Conservation (phyloP, 2,329 filamentous ascomycete genomes). For the Paraconiothyrium sp. region DNA sequence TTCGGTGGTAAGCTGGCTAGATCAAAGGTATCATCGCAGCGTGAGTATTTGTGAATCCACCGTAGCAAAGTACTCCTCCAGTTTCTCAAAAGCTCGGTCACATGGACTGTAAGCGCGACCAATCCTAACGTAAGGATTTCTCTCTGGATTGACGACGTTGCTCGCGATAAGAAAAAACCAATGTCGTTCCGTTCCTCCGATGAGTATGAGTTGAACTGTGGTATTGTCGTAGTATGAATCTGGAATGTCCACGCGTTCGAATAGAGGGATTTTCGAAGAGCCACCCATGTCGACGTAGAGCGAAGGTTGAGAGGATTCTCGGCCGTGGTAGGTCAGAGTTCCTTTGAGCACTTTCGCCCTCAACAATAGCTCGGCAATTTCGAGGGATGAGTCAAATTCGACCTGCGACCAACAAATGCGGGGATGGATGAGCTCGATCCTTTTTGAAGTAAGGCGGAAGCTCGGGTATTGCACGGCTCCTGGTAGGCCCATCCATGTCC, state of each 20-base stretch:
- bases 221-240: conserved; percentile 15
- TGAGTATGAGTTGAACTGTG: conserved; percentile 8
- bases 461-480: conserved; percentile 15
- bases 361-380: conserved; percentile 11
- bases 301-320: conserved; percentile 10
- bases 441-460: conserved; percentile 9
- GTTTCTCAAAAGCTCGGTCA: conserved; percentile 8
- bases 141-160: conserved; percentile 12
- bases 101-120: conserved; percentile 13
- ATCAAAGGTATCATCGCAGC: conserved; percentile 12
- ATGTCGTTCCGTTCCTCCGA: conserved; percentile 11
- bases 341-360: conserved; percentile 12
- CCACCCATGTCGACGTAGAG: conserved; percentile 7
- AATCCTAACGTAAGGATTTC: conserved; percentile 15
- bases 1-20: neutral
- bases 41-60: conserved; percentile 3
- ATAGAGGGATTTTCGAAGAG: conserved; percentile 5
- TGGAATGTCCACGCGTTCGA: conserved; percentile 14
- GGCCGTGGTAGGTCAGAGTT: conserved; percentile 10
- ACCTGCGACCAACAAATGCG: conserved; percentile 14
- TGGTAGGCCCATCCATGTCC: conserved; percentile 17
- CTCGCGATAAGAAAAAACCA: conserved; percentile 17
- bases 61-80: conserved; percentile 8
- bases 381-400: conserved; percentile 5
- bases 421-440: conserved; percentile 12